A percentile compares a stretch with the other conserved stretches of the same genome.
These are phyloP conservation scores for Exophiala phaeomuriformis DNA, from an alignment of 2,329 filamentous ascomycete genomes.

Conservation along the genomic window DNA sequence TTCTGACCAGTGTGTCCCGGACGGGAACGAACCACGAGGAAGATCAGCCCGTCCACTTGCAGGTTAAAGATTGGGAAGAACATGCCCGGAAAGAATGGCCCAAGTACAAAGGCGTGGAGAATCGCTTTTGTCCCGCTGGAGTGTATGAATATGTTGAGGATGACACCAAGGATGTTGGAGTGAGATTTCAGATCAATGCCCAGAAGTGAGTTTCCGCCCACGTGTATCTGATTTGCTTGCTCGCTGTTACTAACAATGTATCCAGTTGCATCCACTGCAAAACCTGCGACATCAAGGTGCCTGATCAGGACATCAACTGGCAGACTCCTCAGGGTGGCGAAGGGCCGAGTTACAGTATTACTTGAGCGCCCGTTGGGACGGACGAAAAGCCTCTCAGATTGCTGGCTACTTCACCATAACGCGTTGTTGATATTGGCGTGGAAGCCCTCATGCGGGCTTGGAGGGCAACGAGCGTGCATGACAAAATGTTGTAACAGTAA, in stretches of 20 bases:
- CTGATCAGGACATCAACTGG: constrained; percentile 96
- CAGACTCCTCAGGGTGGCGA: constrained; percentile 88
- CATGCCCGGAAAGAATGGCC: constrained; percentile 80
- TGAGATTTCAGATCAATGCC: constrained; percentile 94
- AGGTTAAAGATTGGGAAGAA: constrained; percentile 90
- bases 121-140: constrained; percentile 91
- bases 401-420: no score
- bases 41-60: constrained; percentile 92
- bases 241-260: constrained; percentile 3
- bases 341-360: constrained; percentile 59
- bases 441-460: neutral
- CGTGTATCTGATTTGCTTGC: neutral
- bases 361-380: constrained; percentile 31
- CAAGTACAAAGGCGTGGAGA: constrained; percentile 84
- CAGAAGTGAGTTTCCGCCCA: constrained; percentile 68
- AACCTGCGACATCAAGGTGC: constrained; percentile 98
- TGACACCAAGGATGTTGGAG: constrained; percentile 72
- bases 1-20: constrained; percentile 86
- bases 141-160: constrained; percentile 99
- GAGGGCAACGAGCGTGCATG: neutral
- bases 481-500: neutral
- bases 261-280: constrained; percentile 95
- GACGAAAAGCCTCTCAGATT: no score
- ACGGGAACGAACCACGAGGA: constrained; percentile 98
- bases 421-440: neutral